Evolutionary conservation across 805 yeast genomes (phyloP).

Genomic region (Starmera caribaea): DNA sequence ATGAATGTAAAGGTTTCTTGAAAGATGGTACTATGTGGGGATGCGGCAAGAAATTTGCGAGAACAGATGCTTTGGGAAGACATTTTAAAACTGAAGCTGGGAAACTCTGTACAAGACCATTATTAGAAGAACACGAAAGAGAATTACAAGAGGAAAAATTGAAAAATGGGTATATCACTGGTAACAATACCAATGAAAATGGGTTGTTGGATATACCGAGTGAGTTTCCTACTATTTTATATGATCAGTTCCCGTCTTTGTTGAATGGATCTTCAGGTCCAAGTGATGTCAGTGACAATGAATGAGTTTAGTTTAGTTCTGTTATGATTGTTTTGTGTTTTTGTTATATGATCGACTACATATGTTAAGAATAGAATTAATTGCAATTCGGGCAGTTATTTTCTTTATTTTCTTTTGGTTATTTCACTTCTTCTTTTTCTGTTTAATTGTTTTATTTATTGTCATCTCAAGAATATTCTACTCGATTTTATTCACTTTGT

Average conservation of each 20-base stretch:
- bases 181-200: background rate
- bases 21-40: conserved; percentile 63
- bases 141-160: conserved; percentile 11
- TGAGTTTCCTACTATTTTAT: conserved; percentile 13
- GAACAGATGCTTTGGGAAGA: conserved; percentile 71
- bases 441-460: no score
- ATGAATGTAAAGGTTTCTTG: conserved; percentile 58
- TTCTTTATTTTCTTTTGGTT: no score
- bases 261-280: background rate
- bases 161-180: conserved; percentile 1
- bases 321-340: background rate
- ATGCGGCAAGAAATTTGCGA: conserved; percentile 69
- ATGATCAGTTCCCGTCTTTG: conserved; percentile 11
- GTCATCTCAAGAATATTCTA: no score
- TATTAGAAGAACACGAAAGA: conserved; percentile 46
- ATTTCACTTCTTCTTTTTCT: no score
- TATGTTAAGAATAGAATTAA: no score
- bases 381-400: no score
- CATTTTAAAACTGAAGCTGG: conserved; percentile 79
- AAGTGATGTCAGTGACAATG: background rate
- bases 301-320: background rate
- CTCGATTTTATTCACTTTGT: no score
- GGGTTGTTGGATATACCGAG: conserved; percentile 6
- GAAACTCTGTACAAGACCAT: conserved; percentile 56
- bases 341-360: no score